Percentiles rank a stretch among this genome's conserved stretches.
Evolutionary conservation across 495 filamentous ascomycete genomes (phyloP).

Genomic region (Lasiosphaeris hirsuta): DNA sequence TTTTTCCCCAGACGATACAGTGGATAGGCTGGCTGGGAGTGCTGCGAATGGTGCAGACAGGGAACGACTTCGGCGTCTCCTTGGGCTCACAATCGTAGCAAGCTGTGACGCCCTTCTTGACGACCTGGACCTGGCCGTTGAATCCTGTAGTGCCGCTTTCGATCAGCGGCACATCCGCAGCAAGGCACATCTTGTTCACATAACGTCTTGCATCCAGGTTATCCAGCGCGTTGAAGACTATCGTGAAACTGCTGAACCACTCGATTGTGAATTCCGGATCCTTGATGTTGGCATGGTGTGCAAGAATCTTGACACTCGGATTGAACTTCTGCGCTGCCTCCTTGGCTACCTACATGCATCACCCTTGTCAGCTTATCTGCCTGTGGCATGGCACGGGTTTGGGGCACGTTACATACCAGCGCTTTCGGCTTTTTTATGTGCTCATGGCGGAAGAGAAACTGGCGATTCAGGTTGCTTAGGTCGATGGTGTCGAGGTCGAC

Average conservation of each 20-base stretch:
- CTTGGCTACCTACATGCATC: constrained; percentile 73
- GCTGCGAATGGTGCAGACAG: constrained; percentile 94
- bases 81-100: constrained; percentile 96
- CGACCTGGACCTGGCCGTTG: constrained; percentile 96
- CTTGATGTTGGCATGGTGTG: constrained; percentile 94
- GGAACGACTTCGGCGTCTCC: constrained; percentile 82
- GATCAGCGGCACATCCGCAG: constrained; percentile 84
- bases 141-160: constrained; percentile 98
- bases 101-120: constrained; percentile 88
- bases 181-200: constrained; percentile 96
- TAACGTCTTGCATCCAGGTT: constrained; percentile 92
- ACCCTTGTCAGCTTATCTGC: constrained; percentile 3
- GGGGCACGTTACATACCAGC: constrained; percentile 55
- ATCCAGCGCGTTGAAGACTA: constrained; percentile 97
- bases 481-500: constrained; percentile 99
- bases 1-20: constrained; percentile 99
- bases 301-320: constrained; percentile 80
- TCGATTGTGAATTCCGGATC: constrained; percentile 84
- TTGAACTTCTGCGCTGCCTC: constrained; percentile 91
- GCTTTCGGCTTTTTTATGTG: constrained; percentile 98
- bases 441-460: constrained; percentile 95
- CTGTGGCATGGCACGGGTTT: background rate
- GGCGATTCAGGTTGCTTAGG: constrained; percentile 93
- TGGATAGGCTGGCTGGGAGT: constrained; percentile 95
- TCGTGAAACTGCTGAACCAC: constrained; percentile 78